Evolutionary conservation across 192 early-diverging fungal species (phyloP).

Genomic region (Linnemannia exigua): DNA sequence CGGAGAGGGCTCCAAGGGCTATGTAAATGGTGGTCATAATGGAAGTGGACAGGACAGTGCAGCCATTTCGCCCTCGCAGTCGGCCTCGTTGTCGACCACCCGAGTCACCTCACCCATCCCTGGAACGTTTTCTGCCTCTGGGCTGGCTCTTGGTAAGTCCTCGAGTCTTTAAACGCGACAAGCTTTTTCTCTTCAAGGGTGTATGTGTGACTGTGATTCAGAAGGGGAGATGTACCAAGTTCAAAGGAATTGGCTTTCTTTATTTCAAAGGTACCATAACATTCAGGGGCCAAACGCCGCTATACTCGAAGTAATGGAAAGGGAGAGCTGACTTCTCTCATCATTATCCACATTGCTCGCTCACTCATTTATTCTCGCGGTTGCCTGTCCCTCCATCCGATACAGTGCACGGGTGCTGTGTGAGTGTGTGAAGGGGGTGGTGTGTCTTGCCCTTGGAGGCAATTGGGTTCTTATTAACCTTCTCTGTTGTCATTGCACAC

Average conservation of each 20-base stretch:
- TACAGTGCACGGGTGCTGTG: background rate
- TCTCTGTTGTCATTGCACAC: background rate
- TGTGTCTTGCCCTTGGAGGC: background rate
- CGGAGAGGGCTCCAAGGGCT: constrained; percentile 26
- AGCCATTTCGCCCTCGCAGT: constrained; percentile 21
- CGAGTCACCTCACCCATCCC: constrained; percentile 44
- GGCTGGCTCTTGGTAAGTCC: background rate
- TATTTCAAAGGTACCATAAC: background rate
- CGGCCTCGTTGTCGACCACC: constrained; percentile 41
- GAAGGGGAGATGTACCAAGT: too few relatives aligned
- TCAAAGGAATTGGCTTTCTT: background rate
- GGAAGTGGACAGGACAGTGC: background rate
- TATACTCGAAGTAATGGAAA: too few relatives aligned
- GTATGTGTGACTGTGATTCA: background rate
- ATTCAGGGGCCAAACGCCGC: background rate
- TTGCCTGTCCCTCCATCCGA: background rate
- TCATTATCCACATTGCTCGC: background rate
- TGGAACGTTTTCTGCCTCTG: constrained; percentile 2
- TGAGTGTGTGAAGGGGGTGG: background rate
- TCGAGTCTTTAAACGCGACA: background rate
- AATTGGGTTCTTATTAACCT: background rate
- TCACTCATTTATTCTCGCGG: background rate
- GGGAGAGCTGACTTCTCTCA: background rate
- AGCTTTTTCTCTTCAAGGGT: background rate
- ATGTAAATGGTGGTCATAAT: background rate